These are phyloP conservation scores for Rhexocercosporidium sp. DNA, from an alignment of 2,329 filamentous ascomycete species.

Conservation along the genomic window DNA sequence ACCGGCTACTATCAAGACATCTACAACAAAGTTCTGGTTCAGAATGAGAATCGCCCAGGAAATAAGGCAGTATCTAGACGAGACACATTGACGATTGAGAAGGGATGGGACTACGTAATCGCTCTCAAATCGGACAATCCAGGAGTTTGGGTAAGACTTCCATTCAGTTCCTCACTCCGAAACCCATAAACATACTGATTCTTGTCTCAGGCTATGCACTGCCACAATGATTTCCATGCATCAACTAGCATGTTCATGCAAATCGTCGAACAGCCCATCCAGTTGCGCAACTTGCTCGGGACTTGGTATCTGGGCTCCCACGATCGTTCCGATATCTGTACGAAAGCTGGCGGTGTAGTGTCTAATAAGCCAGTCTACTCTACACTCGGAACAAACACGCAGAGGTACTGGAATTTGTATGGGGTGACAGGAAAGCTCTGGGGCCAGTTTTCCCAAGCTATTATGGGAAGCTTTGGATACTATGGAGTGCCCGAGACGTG, in stretches of 20 bases:
- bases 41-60: neutral
- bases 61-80: neutral
- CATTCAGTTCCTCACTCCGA: neutral
- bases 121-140: neutral
- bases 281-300: neutral
- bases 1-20: neutral
- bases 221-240: neutral
- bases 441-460: neutral
- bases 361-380: neutral
- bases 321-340: neutral
- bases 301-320: neutral
- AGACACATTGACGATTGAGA: neutral
- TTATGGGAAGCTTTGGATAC: neutral
- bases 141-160: neutral
- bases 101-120: neutral
- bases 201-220: neutral
- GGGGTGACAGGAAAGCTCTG: neutral
- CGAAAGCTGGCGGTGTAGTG: neutral
- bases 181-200: neutral
- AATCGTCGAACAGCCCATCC: neutral
- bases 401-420: neutral
- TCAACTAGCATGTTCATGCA: neutral
- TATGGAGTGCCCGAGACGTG: neutral
- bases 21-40: neutral
- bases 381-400: neutral